A percentile compares a stretch with the other conserved stretches of the same genome.
phyloP scores from a whole-genome alignment of 768 basidiomycete species.

The Russula griseocarnosa region DNA sequence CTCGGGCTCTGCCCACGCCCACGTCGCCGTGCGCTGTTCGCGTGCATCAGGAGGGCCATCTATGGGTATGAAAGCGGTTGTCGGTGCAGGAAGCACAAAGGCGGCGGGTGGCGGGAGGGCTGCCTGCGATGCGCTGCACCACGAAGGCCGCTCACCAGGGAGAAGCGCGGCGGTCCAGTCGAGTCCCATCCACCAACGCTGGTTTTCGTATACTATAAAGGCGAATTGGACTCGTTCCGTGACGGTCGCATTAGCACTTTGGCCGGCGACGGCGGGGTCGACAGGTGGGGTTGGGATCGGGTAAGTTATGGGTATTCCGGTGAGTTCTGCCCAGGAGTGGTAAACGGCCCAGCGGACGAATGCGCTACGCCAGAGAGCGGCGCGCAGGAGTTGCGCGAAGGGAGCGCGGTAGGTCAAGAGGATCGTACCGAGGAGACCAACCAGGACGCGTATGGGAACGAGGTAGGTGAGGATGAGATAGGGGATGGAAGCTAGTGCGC shows the following conservation, averaged over 20 bases:
- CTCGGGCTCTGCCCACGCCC: conserved; percentile 90
- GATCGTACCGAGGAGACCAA: conserved; percentile 57
- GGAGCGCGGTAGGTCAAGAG: conserved; percentile 63
- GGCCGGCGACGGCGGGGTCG: conserved; percentile 28
- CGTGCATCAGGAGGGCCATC: conserved; percentile 37
- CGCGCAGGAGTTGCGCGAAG: conserved; percentile 55
- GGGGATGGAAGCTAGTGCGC: conserved; percentile 54
- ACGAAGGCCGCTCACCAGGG: conserved; percentile 85
- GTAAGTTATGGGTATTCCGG: conserved; percentile 50
- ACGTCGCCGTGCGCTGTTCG: conserved; percentile 70
- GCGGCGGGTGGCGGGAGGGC: conserved; percentile 67
- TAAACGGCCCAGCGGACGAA: conserved; percentile 64
- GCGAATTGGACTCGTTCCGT: conserved; percentile 55
- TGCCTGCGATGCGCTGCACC: conserved; percentile 58
- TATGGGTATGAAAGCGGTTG: conserved; percentile 51
- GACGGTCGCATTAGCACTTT: not conserved
- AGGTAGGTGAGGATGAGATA: conserved; percentile 63
- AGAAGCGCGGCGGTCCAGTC: conserved; percentile 94
- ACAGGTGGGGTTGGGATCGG: conserved; percentile 35
- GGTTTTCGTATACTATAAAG: conserved; percentile 91
- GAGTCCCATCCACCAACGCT: conserved; percentile 96
- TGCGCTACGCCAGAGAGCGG: conserved; percentile 58
- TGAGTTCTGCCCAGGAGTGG: conserved; percentile 47
- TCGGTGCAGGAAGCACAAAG: conserved; percentile 61
- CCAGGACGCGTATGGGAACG: conserved; percentile 56